Percentiles rank a stretch among this genome's conserved stretches.
Evolutionary conservation across 768 basidiomycete genomes (phyloP).

Genomic region (Phlegmacium glaucopus): DNA sequence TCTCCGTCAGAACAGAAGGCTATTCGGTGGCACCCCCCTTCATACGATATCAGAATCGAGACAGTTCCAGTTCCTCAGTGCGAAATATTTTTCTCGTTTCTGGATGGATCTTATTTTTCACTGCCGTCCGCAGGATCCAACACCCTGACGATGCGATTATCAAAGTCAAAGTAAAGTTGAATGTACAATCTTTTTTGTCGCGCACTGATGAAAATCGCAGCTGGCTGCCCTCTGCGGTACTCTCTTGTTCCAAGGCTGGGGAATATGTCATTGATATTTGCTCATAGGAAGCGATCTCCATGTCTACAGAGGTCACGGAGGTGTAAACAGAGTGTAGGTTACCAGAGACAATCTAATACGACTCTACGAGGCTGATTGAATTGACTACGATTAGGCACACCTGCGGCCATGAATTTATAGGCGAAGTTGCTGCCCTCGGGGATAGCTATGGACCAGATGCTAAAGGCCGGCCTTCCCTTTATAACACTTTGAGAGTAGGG

Average conservation of each 20-base stretch:
- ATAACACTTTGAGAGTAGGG: conserved; percentile 61
- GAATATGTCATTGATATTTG: conserved; percentile 1
- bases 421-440: conserved; percentile 67
- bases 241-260: conserved; percentile 7
- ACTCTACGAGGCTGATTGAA: background rate
- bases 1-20: conserved; percentile 33
- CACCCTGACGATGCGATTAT: conserved; percentile 78
- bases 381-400: conserved; percentile 41
- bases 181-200: background rate
- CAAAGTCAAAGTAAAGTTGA: conserved; percentile 56
- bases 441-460: conserved; percentile 42
- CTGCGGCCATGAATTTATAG: conserved; percentile 78
- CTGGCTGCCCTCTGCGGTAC: conserved; percentile 62
- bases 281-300: conserved; percentile 66
- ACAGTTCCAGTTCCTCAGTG: conserved; percentile 50
- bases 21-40: conserved; percentile 64
- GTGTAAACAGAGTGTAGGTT: conserved; percentile 49
- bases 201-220: conserved; percentile 27
- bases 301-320: conserved; percentile 63
- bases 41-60: conserved; percentile 72
- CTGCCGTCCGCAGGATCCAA: conserved; percentile 43
- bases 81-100: background rate
- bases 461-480: conserved; percentile 55
- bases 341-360: background rate
- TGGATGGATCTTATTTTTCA: background rate